phyloP scores from a whole-genome alignment of 192 early-diverging fungal genomes.

The Chytriomyces sp. region DNA sequence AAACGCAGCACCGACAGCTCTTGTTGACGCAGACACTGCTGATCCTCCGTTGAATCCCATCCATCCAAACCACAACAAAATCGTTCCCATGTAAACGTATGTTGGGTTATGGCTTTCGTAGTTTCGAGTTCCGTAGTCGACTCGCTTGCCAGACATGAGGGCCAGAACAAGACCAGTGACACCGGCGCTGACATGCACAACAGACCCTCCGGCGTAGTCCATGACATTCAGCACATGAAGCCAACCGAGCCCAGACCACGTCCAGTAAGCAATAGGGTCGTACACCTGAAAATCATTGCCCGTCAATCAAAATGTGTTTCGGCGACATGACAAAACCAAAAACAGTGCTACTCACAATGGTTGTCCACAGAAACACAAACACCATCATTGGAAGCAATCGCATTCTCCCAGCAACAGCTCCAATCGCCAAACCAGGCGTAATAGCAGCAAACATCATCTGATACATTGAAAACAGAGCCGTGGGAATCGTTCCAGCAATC shows the following conservation, averaged over 20 bases:
- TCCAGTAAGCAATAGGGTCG: constrained; percentile 92
- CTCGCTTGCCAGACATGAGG: constrained; percentile 80
- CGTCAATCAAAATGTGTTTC: no score
- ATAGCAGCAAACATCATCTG: constrained; percentile 92
- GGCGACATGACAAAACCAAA: no score
- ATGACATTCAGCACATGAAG: constrained; percentile 60
- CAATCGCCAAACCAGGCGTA: constrained; percentile 86
- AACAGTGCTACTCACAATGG: constrained; percentile 70
- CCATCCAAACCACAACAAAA: constrained; percentile 91
- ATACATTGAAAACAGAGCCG: constrained; percentile 69
- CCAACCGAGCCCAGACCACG: constrained; percentile 84
- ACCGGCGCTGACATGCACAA: constrained; percentile 83
- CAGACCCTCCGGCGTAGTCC: constrained; percentile 86
- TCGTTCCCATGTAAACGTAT: constrained; percentile 81
- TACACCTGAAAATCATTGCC: constrained; percentile 62
- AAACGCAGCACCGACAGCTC: constrained; percentile 85
- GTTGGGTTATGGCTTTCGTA: constrained; percentile 82
- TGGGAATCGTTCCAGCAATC: constrained; percentile 67
- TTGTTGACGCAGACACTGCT: constrained; percentile 72
- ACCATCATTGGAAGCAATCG: constrained; percentile 81
- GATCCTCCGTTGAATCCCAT: constrained; percentile 87
- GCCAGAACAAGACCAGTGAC: constrained; percentile 79
- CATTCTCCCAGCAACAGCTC: constrained; percentile 85
- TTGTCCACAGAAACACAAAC: constrained; percentile 81
- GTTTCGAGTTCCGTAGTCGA: constrained; percentile 63